Evolutionary conservation across 305 asterid genomes (phyloP), one percentile per base, ranked within the genome.

Genomic region (Nicotiana rustica): DNA sequence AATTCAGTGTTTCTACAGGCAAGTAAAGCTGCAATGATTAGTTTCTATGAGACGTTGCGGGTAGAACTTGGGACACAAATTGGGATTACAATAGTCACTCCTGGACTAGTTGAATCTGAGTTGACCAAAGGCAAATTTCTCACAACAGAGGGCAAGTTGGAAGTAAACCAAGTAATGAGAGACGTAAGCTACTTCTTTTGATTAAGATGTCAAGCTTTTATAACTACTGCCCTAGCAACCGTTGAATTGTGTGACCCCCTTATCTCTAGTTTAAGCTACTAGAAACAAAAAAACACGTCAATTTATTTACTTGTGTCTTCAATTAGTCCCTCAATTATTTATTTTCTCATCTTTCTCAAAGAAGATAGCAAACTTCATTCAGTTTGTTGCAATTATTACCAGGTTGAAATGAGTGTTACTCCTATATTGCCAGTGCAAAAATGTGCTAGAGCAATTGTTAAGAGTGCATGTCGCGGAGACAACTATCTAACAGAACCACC

Each of bases 391-490:
- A 7, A 41, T 61, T 55, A 55, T 5, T 83, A 0, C 25, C 80
- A 93, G 95, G 95, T 90, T 73, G 86, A 85, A 41, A 49, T 85
- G 84, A 89, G 86, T 12, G 87, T 82, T 25, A 80, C 85, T 15
- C 93, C 95, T 4, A 79, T 90, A 31, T 85, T 85, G 81, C n/a
- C 12, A 29, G 93, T 73, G 14, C 84, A 59, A 35, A 83, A 82
- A 60, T 81, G 91, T 62, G 95, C 95, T 4, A 79, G 85, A 86
- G 88, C 93, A 1, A 77, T 86, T 0, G 92, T 92, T 3, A 13
- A 85, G 36, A 84, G 94, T 55, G 97, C 91, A 0, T 86, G 97
- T 83, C 91, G 91, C 5, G 95, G 94, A 9, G 95, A 92, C 86
- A 87, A 81, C 83, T 88, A 89, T 83, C 57, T 93, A 36, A 86